Conservation (phyloP, 768 basidiomycete species). For the Suillus subluteus region DNA sequence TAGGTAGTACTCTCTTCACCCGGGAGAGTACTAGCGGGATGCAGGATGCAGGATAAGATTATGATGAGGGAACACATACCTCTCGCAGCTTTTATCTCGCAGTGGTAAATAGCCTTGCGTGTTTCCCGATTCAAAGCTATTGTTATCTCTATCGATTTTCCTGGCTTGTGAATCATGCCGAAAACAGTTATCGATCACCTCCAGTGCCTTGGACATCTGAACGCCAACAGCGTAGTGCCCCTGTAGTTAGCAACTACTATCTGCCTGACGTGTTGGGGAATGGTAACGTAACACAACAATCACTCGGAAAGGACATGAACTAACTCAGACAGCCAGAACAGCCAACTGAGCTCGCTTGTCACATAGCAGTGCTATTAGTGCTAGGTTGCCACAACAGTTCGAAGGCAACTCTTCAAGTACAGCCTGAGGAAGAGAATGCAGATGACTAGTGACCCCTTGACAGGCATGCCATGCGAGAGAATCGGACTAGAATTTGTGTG, state of each 20-base stretch:
- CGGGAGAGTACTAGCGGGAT: not conserved
- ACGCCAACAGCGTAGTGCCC: not conserved
- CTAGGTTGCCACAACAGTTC: not conserved
- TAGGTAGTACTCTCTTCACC: not conserved
- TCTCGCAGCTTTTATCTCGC: slow-evolving; percentile 2
- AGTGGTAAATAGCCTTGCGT: not conserved
- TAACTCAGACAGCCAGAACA: not conserved
- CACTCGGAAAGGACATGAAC: not conserved
- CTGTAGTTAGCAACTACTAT: not conserved
- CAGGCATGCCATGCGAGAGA: not conserved
- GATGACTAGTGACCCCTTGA: not conserved
- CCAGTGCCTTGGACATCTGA: not conserved
- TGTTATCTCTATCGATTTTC: not conserved
- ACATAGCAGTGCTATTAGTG: not conserved
- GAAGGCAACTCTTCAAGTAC: not conserved
- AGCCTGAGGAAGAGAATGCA: not conserved
- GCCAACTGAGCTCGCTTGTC: not conserved
- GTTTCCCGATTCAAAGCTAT: not conserved
- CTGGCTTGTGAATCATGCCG: not conserved
- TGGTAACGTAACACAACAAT: not conserved
- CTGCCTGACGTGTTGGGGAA: not conserved
- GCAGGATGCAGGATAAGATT: not conserved
- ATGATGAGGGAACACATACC: not conserved
- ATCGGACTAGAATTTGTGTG: not conserved
- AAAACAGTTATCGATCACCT: not conserved